These are phyloP conservation scores for Tricholoma sp. DNA, from an alignment of 768 basidiomycete species.

Conservation along the genomic window DNA sequence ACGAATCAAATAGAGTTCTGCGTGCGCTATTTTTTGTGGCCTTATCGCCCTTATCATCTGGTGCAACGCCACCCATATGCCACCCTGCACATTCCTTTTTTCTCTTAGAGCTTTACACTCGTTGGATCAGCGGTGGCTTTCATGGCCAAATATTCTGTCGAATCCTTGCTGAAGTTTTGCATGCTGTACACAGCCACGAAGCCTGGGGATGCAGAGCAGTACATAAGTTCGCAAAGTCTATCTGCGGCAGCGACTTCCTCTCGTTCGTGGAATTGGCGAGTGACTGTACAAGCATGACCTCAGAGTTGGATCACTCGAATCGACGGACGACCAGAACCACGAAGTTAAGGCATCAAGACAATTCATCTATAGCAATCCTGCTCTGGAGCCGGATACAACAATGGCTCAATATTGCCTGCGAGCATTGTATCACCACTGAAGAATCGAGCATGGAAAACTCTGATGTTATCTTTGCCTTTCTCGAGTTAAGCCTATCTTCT, in stretches of 20 bases:
- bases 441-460: not conserved
- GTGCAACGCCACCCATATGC: conserved; percentile 26
- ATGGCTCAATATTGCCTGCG: not conserved
- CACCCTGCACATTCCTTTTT: conserved; percentile 44
- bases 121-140: conserved; percentile 29
- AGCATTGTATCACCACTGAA: not conserved
- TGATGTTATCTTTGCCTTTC: conserved; percentile 6
- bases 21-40: conserved; percentile 35
- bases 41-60: conserved; percentile 21
- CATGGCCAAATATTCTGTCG: conserved; percentile 26
- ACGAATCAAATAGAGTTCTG: conserved; percentile 41
- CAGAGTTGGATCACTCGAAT: not conserved
- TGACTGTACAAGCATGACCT: conserved; percentile 20
- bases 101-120: conserved; percentile 38
- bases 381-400: not conserved
- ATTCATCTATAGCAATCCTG: not conserved
- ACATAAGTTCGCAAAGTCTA: conserved; percentile 22
- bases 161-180: conserved; percentile 27
- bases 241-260: conserved; percentile 10
- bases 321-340: not conserved
- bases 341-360: not conserved
- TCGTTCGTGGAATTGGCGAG: conserved; percentile 25
- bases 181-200: conserved; percentile 2
- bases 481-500: not conserved
- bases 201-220: conserved; percentile 42